phyloP scores from a whole-genome alignment of 2,329 filamentous ascomycete genomes.

The Blastomyces percursus region DNA sequence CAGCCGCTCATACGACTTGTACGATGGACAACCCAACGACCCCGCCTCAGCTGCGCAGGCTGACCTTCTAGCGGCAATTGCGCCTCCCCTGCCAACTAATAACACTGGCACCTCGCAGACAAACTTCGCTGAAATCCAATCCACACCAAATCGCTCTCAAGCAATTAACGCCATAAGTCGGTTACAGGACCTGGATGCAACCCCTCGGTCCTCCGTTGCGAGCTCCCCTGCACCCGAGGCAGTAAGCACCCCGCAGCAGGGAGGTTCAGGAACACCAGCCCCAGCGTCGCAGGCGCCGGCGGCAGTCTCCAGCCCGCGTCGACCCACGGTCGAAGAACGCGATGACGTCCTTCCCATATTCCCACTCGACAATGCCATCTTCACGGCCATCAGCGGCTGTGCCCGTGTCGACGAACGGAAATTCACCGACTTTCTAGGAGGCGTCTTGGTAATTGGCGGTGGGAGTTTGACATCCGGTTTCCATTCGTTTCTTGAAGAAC shows the following conservation, averaged over 20 bases:
- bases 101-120: conserved; percentile 30
- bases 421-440: conserved; percentile 75
- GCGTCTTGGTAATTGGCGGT: conserved; percentile 83
- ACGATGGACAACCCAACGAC: conserved; percentile 87
- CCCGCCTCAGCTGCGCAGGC: conserved; percentile 76
- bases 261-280: conserved; percentile 33
- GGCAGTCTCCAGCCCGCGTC: conserved; percentile 3
- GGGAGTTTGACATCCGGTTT: conserved; percentile 73
- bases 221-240: conserved; percentile 74
- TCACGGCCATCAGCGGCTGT: conserved; percentile 79
- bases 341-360: conserved; percentile 73
- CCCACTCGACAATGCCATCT: conserved; percentile 77
- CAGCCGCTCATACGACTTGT: conserved; percentile 81
- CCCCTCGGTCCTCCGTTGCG: conserved; percentile 73
- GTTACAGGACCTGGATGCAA: conserved; percentile 58
- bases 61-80: conserved; percentile 46
- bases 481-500: conserved; percentile 70
- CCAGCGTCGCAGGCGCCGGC: conserved; percentile 15
- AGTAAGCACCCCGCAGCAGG: conserved; percentile 55
- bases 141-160: conserved; percentile 43
- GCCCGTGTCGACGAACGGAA: conserved; percentile 86
- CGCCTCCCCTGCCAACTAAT: conserved; percentile 25
- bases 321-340: conserved; percentile 47
- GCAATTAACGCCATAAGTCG: conserved; percentile 60
- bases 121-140: conserved; percentile 23